Evolutionary conservation across 2,329 filamentous ascomycete species (phyloP).

Genomic region (Xylaria sp.): DNA sequence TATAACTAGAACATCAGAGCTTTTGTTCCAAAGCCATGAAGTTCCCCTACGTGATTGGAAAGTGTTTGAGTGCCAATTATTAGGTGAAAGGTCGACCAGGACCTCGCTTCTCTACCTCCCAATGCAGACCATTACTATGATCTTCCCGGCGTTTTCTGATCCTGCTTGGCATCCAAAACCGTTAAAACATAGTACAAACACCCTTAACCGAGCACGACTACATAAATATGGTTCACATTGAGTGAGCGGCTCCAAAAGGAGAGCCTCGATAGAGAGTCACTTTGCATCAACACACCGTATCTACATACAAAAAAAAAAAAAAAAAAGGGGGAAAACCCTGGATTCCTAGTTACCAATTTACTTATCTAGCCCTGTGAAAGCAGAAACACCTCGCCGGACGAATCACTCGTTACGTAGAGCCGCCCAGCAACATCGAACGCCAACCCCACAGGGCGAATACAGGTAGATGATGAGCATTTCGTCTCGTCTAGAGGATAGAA

Average conservation of each 20-base stretch:
- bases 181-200: no score
- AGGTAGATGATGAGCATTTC: conserved; percentile 57
- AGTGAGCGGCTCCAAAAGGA: no score
- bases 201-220: no score
- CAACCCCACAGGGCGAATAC: conserved; percentile 64
- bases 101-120: background rate
- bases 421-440: conserved; percentile 56
- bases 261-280: background rate
- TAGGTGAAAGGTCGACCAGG: background rate
- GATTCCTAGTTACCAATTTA: background rate
- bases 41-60: background rate
- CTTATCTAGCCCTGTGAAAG: conserved; percentile 31
- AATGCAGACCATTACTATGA: no score
- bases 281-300: background rate
- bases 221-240: background rate
- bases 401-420: conserved; percentile 65
- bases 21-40: background rate
- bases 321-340: background rate
- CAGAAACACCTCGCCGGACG: conserved; percentile 60
- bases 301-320: background rate
- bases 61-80: background rate
- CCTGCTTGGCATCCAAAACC: background rate
- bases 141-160: background rate
- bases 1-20: background rate
- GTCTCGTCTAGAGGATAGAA: conserved; percentile 60